Evolutionary conservation across 495 filamentous ascomycete genomes (phyloP).

Genomic region (Darksidea phi): DNA sequence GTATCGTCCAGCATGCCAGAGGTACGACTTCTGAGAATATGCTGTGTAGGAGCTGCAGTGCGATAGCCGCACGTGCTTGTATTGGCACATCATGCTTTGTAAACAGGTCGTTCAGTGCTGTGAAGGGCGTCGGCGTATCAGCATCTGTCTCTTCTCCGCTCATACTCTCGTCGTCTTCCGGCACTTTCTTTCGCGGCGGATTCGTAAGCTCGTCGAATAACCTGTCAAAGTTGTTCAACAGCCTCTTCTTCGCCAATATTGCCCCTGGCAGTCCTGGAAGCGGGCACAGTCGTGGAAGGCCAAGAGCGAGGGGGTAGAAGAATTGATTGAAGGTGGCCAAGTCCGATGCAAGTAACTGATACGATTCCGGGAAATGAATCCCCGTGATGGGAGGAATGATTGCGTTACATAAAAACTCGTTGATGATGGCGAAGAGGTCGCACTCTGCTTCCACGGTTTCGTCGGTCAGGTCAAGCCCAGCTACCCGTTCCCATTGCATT

Average conservation of each 20-base stretch:
- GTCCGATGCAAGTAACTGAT: constrained; percentile 54
- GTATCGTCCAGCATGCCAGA: constrained; percentile 57
- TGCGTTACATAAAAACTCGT: constrained; percentile 54
- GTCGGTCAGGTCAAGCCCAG: constrained; percentile 38
- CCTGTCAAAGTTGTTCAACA: constrained; percentile 49
- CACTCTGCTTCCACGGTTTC: constrained; percentile 32
- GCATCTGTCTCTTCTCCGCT: constrained; percentile 28
- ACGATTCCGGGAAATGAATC: constrained; percentile 54
- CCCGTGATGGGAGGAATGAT: constrained; percentile 57
- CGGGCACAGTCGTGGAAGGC: constrained; percentile 55
- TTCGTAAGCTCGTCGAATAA: constrained; percentile 47
- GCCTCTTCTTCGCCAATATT: constrained; percentile 52
- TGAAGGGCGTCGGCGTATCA: constrained; percentile 25
- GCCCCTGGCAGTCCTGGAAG: constrained; percentile 52
- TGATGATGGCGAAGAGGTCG: constrained; percentile 47
- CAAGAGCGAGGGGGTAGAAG: constrained; percentile 52
- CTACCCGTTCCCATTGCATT: constrained; percentile 58
- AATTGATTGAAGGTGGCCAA: constrained; percentile 57
- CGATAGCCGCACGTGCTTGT: constrained; percentile 31
- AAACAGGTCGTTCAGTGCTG: constrained; percentile 21
- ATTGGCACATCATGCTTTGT: constrained; percentile 20
- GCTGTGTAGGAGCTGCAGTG: constrained; percentile 51
- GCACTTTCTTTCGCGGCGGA: constrained; percentile 29
- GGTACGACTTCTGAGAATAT: constrained; percentile 54
- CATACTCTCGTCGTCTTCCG: constrained; percentile 22